Base-by-base conservation (phyloP, 225 moss, liverwort and hornwort genomes). In the Antitrichia curtipendula region DNA sequence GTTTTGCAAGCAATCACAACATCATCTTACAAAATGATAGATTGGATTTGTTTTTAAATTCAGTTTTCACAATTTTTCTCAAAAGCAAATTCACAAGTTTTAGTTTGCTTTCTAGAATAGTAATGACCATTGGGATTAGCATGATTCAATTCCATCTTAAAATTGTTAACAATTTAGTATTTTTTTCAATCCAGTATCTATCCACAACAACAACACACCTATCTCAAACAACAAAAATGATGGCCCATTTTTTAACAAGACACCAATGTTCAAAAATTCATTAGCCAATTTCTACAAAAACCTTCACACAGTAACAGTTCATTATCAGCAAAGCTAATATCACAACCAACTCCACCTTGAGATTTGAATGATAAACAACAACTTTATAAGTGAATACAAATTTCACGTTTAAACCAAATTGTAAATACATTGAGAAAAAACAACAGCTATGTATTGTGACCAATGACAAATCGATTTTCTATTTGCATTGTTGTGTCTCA, bases 241-340 rank as follows among this genome's bases (percentile, higher is more conserved):
- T 13, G 23, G 8, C 0, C 3, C 4, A 11, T 0, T 4, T 6
- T 13, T 38, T 2, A 2, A 40, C 2, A 68, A 38, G 13, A 38
- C 7, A 38, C 8, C 1, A n/a, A 12, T 12, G n/a, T 66, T n/a
- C 7, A 12, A 0, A n/a, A 38, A 7, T 23, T 68, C 13, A 23
- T n/a, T n/a, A n/a, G n/a, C n/a, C n/a, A n/a, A n/a, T 66, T n/a
- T 0, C n/a, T 1, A 1, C 1, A 66, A 66, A 38, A 12, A 2
- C 66, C 7, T 66, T 66, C 7, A 22, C 1, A 22, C 22, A 66
- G 13, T 1, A 38, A 38, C 38, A 68, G 13, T 68, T 20, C 4
- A 23, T 66, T 7, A 22, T 38, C 12, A 36, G 36, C 13, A 38
- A 38, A 68, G 13, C 22, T 13, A 68, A 23, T 38, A 38, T 68